Conservation (phyloP, 2,329 filamentous ascomycete genomes). For the Ophiocordyceps camponoti-floridani region DNA sequence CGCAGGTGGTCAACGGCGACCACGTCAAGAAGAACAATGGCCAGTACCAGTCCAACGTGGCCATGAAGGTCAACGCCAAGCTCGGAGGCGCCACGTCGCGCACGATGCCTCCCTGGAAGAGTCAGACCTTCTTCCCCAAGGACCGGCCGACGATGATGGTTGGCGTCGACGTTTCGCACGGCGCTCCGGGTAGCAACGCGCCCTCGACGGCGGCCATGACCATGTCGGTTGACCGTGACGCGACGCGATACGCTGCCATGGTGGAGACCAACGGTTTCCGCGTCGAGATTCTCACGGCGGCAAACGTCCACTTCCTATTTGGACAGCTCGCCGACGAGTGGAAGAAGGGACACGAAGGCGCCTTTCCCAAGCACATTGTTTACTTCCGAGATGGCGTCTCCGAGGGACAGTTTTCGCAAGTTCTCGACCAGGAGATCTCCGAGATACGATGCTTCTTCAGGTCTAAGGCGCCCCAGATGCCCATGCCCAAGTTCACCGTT, state of each 20-base stretch:
- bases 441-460: slow-evolving; percentile 47
- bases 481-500: slow-evolving; percentile 56
- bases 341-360: slow-evolving; percentile 29
- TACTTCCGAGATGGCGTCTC: slow-evolving; percentile 90
- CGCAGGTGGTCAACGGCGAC: slow-evolving; percentile 59
- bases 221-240: slow-evolving; percentile 55
- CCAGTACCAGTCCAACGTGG: slow-evolving; percentile 86
- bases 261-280: slow-evolving; percentile 72
- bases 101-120: slow-evolving; percentile 16
- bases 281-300: slow-evolving; percentile 55
- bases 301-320: slow-evolving; percentile 51
- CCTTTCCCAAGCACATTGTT: slow-evolving; percentile 52
- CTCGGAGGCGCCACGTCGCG: slow-evolving; percentile 63
- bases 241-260: slow-evolving; percentile 59
- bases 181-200: slow-evolving; percentile 44
- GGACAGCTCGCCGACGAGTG: slow-evolving; percentile 46
- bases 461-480: slow-evolving; percentile 12
- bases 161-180: slow-evolving; percentile 81
- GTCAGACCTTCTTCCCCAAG: slow-evolving; percentile 16
- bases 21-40: slow-evolving; percentile 53
- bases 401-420: slow-evolving; percentile 67
- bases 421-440: slow-evolving; percentile 60
- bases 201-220: slow-evolving; percentile 80
- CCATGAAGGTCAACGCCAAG: slow-evolving; percentile 95
- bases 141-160: slow-evolving; percentile 58